Percentiles rank a stretch among this genome's conserved stretches.
Evolutionary conservation across 352 stramenopile species (phyloP).

Genomic region (Phytopythium sindhum): DNA sequence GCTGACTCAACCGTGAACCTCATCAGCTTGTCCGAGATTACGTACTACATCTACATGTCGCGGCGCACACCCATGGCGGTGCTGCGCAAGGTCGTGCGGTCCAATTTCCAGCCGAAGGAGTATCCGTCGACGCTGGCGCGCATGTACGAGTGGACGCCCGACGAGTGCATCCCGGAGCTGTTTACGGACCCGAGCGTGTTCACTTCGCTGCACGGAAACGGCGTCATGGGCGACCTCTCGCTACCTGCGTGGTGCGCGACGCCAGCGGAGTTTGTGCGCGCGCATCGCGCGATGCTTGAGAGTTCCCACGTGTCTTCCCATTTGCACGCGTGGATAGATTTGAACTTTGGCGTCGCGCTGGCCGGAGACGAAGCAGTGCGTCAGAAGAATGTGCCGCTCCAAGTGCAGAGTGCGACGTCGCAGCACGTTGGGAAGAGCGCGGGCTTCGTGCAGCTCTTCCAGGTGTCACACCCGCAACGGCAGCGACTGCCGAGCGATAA

Average conservation of each 20-base stretch:
- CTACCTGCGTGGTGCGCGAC: conserved; percentile 76
- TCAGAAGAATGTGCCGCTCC: conserved; percentile 91
- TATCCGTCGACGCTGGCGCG: conserved; percentile 89
- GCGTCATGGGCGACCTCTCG: conserved; percentile 62
- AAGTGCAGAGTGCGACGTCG: conserved; percentile 22
- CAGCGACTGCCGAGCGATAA: not conserved
- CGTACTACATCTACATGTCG: conserved; percentile 95
- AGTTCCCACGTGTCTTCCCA: conserved; percentile 78
- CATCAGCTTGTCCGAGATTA: conserved; percentile 89
- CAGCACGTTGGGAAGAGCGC: conserved; percentile 42
- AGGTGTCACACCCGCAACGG: conserved; percentile 29
- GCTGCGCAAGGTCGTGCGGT: conserved; percentile 84
- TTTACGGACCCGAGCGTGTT: conserved; percentile 89
- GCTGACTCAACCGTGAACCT: not conserved
- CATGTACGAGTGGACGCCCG: conserved; percentile 94
- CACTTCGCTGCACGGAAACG: conserved; percentile 62
- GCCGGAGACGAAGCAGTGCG: conserved; percentile 72
- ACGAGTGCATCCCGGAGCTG: conserved; percentile 96
- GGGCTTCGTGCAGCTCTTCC: conserved; percentile 78
- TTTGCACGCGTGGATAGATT: conserved; percentile 94
- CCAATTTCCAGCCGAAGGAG: conserved; percentile 92
- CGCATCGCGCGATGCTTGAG: conserved; percentile 92
- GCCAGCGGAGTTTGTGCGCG: conserved; percentile 69
- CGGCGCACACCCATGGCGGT: conserved; percentile 85
- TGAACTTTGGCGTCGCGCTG: conserved; percentile 93